A percentile compares a stretch with the other conserved stretches of the same genome.
Conservation (phyloP, 2,329 filamentous ascomycete species). For the Nigrospora oryzae region DNA sequence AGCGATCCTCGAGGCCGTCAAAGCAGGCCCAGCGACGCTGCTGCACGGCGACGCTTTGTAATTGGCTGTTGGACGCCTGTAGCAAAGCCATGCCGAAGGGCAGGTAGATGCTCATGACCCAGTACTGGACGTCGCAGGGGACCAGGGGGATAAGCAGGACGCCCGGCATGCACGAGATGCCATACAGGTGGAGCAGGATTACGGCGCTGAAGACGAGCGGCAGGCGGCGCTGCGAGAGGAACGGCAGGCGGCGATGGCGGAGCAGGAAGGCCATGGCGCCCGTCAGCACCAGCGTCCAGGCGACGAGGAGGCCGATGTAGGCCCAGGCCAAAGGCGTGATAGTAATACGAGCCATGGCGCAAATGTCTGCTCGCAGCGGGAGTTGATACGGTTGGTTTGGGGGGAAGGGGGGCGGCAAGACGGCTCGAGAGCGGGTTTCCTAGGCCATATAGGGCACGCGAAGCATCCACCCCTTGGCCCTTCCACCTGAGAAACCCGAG, state of each 20-base stretch:
- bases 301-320: constrained; percentile 7
- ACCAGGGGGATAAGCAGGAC: constrained; percentile 20
- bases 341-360: not conserved
- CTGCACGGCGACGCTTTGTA: constrained; percentile 47
- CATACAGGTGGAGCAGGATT: constrained; percentile 12
- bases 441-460: too few relatives aligned
- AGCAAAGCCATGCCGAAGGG: constrained; percentile 59
- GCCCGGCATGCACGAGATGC: constrained; percentile 19
- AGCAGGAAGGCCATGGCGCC: constrained; percentile 14
- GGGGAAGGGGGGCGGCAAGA: too few relatives aligned
- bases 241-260: constrained; percentile 13
- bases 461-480: too few relatives aligned
- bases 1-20: constrained; percentile 10
- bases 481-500: too few relatives aligned
- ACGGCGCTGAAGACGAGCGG: constrained; percentile 15
- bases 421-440: too few relatives aligned
- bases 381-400: not conserved
- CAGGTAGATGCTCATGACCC: constrained; percentile 59
- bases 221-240: constrained; percentile 22
- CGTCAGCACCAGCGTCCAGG: constrained; percentile 11
- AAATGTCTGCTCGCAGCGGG: not conserved
- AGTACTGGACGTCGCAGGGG: constrained; percentile 51
- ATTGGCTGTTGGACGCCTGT: constrained; percentile 54
- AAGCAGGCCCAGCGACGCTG: constrained; percentile 34
- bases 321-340: constrained; percentile 8